Base-by-base conservation (phyloP, 352 stramenopile species). In the Pilasporangium apinafurcum region DNA sequence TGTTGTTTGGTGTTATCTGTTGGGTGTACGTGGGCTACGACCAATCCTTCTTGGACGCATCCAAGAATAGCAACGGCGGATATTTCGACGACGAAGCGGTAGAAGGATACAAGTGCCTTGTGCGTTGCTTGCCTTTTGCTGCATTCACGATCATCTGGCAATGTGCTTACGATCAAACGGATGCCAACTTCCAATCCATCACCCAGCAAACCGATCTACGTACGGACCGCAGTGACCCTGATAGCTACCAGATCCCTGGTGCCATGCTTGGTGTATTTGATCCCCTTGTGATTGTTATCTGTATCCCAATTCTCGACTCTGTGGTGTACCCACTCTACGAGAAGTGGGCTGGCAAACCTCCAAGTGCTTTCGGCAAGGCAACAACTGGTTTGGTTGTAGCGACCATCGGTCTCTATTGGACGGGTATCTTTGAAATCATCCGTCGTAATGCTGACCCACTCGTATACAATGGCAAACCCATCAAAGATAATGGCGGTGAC, bases 101-200 rank as follows among this genome's bases (percentile, higher is more conserved):
- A 0, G 63, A 75, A 5, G 71, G 58, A 9, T 64, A 80, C 50
- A 72, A 74, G 55, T 54, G 63, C 4, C 53, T 81, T 1, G 53
- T 84, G 5, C 65, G 68, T 13, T 56, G 79, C 8, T 43, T 84
- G 0, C 71, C 71, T 13, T 80, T 73, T 42, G 51, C 68, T 8
- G 52, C 66, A 0, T 80, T 82, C 50, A 81, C 59, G 16, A 63
- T 85, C 40, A 65, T 85, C 40, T 85, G 74, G 74, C 37, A 80
- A 4, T 75, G 62, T 17, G 63, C 59, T 5, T 81, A 86, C 45
- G 69, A 86, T 52, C 74, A 86, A 55, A 74, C 58, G 0, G n/a
- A n/a, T n/a, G 68, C 60, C 51, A 85, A 86, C 53, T 79, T 79
- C 55, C 72, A 82, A 45, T 59, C 67, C 13, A 84, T 86, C 53